Conservation (phyloP, 2,329 filamentous ascomycete species). For the Fusarium dlaminii region DNA sequence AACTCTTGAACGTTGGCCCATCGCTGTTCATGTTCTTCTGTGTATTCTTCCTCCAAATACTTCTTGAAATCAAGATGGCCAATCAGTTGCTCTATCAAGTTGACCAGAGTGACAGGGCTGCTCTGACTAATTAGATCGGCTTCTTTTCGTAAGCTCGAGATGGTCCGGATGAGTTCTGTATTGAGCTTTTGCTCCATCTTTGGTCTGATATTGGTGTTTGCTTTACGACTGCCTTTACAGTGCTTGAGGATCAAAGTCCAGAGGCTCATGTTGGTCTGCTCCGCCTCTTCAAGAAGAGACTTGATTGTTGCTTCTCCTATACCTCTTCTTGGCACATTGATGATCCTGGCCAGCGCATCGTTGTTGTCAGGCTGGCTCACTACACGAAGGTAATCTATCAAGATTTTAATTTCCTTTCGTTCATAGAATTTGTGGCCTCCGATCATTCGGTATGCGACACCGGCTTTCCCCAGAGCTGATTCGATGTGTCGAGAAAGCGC, state of each 20-base stretch:
- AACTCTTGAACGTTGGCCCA: constrained; percentile 94
- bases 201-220: constrained; percentile 60
- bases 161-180: constrained; percentile 59
- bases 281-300: constrained; percentile 78
- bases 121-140: constrained; percentile 41
- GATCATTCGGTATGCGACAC: constrained; percentile 91
- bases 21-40: constrained; percentile 78
- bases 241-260: constrained; percentile 76
- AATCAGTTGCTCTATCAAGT: constrained; percentile 63
- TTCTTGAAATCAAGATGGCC: constrained; percentile 76
- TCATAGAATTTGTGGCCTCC: constrained; percentile 93
- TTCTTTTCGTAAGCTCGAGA: constrained; percentile 46
- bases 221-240: constrained; percentile 58
- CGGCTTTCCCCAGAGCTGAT: constrained; percentile 78
- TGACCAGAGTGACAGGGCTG: constrained; percentile 52
- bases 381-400: constrained; percentile 89
- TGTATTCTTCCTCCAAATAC: constrained; percentile 76
- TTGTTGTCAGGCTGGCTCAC: constrained; percentile 87
- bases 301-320: constrained; percentile 84
- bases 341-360: constrained; percentile 82
- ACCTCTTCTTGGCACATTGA: constrained; percentile 84
- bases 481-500: constrained; percentile 88
- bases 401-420: constrained; percentile 83
- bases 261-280: constrained; percentile 72
- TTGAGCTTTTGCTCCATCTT: constrained; percentile 64